These are phyloP conservation scores for Trypanosoma congolense DNA, from an alignment of 208 protist species.

Conservation along the genomic window DNA sequence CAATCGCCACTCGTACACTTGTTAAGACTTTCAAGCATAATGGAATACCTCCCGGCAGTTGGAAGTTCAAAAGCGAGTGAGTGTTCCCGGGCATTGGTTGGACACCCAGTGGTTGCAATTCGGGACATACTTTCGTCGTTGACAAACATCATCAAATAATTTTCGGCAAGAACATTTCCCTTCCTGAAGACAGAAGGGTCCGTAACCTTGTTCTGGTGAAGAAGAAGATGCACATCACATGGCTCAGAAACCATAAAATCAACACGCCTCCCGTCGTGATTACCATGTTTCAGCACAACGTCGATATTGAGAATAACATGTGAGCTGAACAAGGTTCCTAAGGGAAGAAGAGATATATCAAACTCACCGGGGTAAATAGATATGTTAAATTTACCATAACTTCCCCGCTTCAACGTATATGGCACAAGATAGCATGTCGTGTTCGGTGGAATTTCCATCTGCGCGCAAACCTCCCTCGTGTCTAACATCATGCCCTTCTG, in stretches of 20 bases:
- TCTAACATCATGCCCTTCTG: conserved; percentile 87
- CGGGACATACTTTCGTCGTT: conserved; percentile 57
- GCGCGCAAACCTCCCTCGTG: conserved; percentile 75
- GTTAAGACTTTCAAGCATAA: conserved; percentile 53
- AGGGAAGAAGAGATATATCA: conserved; percentile 60
- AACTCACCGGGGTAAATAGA: conserved; percentile 78
- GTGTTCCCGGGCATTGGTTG: conserved; percentile 81
- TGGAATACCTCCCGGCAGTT: conserved; percentile 45
- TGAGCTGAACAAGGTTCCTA: conserved; percentile 61
- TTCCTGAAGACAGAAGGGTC: conserved; percentile 23
- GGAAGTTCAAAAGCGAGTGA: conserved; percentile 56
- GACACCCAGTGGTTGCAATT: conserved; percentile 45
- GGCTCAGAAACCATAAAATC: conserved; percentile 61
- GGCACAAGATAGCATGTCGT: conserved; percentile 71
- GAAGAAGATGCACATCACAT: conserved; percentile 71
- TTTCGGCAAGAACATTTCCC: conserved; percentile 65
- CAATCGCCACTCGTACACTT: conserved; percentile 21
- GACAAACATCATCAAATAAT: conserved; percentile 51
- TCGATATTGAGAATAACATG: conserved; percentile 35
- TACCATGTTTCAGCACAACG: conserved; percentile 36
- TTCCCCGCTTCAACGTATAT: conserved; percentile 64
- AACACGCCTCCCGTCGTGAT: conserved; percentile 36
- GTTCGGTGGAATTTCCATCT: conserved; percentile 71
- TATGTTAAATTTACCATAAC: conserved; percentile 63
- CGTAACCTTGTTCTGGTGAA: conserved; percentile 66